Evolutionary conservation across 148 eudicot species (phyloP), one percentile per base, ranked within the genome.

Genomic region (Chenopodium suecicum): DNA sequence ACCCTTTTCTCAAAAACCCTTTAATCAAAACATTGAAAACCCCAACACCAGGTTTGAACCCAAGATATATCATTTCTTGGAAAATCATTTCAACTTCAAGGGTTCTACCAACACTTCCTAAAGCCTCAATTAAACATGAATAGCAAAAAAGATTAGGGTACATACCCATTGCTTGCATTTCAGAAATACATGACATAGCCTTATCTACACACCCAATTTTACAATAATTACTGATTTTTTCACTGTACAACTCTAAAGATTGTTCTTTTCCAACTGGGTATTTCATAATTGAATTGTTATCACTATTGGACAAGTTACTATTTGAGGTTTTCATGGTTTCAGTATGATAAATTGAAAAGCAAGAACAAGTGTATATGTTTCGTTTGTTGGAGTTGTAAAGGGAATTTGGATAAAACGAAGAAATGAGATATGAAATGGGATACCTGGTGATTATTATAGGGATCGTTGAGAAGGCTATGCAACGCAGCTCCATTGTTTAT

Each of bases 31-130:
- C 87, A 85, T 95, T 95, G 41, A 82, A 90, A 82, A 90, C 84
- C 60, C 81, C 82, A 44, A 86, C 78, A 67, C 81, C 83, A 23
- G 96, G 97, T 79, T 73, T 88, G 50, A 85, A 52, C 60, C 98
- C 98, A 62, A 80, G 86, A 83, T 27, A 76, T 17, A 87, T 14
- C 94, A 93, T 93, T 74, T 95, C 98, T 73, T 89, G 94, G 71
- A 92, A 93, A 60, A 95, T 71, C 25, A 90, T 92, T 46, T 95
- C 98, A 37, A 95, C 96, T 88, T 95, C 98, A 54, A 87, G 81
- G 70, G 94, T 92, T 81, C 98, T 91, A 31, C 94, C 98, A 64
- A 83, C 89, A 84, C 81, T 84, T 70, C 89, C 92, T 69, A 95
- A 90, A 79, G 86, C 89, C 58, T 87, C 83, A 83, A 95, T 87